Conservation (phyloP, 805 yeast species). For the Wickerhamomyces tratensis region DNA sequence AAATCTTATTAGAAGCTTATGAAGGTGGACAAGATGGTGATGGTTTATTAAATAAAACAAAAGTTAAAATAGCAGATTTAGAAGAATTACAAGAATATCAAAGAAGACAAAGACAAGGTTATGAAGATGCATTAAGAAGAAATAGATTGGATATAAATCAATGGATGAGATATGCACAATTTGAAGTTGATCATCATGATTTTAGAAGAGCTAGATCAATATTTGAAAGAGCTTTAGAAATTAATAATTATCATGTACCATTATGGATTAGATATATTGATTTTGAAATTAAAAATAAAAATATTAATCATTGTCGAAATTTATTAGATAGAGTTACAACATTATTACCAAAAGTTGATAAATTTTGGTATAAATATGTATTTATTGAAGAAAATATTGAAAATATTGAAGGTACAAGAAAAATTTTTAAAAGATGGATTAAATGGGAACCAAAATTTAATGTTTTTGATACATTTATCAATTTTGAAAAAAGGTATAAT, state of each 20-base stretch:
- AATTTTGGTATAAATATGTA: conserved; percentile 79
- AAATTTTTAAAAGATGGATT: conserved; percentile 72
- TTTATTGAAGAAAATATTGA: conserved; percentile 74
- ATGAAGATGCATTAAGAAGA: conserved; percentile 77
- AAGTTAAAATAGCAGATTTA: conserved; percentile 52
- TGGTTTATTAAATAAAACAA: conserved; percentile 25
- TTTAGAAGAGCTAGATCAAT: conserved; percentile 73
- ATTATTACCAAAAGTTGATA: conserved; percentile 68
- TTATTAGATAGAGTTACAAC: conserved; percentile 70
- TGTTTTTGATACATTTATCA: conserved; percentile 71
- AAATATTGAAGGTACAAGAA: conserved; percentile 50
- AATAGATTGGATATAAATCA: conserved; percentile 76
- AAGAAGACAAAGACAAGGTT: conserved; percentile 68
- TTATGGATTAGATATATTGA: conserved; percentile 82
- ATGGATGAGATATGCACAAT: conserved; percentile 87
- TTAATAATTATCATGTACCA: conserved; percentile 66
- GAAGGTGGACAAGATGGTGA: conserved; percentile 28
- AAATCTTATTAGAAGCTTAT: conserved; percentile 52
- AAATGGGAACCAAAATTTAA: conserved; percentile 57
- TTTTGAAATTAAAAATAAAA: conserved; percentile 59
- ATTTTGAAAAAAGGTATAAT: conserved; percentile 61
- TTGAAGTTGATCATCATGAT: conserved; percentile 79
- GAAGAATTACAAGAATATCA: conserved; percentile 77
- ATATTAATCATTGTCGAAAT: conserved; percentile 84
- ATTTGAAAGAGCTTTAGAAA: conserved; percentile 78